Base-by-base conservation (phyloP, 306 rosid species). In the Prunus mume region DNA sequence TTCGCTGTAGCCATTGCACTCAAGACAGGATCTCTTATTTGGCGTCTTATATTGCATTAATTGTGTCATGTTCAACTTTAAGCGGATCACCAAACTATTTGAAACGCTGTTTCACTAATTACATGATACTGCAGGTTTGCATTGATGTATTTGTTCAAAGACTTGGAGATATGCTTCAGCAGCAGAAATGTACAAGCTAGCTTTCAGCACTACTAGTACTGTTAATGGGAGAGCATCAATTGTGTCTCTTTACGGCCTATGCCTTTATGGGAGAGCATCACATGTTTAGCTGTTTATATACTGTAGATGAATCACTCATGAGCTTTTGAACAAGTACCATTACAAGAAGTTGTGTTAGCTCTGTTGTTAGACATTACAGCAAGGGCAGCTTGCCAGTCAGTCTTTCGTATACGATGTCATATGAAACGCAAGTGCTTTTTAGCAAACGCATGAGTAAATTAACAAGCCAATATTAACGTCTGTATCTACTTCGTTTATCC, bases 141-240 rank as follows among this genome's bases (percentile, higher is more conserved):
- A 89, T 95, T 69, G 97, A 95, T 77, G 96, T 89, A 45, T 69
- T 95, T 41, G 91, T 95, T 89, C 99, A 95, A 85, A 88, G 97
- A 82, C 92, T 95, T 49, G 97, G 99, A 76, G 97, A 92, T 76
- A 30, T 76, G 99, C 97, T 74, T 47, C 99, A 11, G 99, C 99
- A 27, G 99, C 97, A 49, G 99, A 89, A 77, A 89, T 95, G 87
- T 95, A 89, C 88, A 92, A 90, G 84, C 84, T 95, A 69, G 91
- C 89, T 76, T 88, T 83, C 67, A 84, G 83, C 80, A 57, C 87
- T 52, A 84, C 85, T 0, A 30, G 34, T 30, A 30, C 34, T 30
- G 85, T 86, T 56, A 77, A 87, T 25, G 96, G 91, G 72, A 90
- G 79, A 73, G 74, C 96, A 17, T 89, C 99, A 27, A 84, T 88